Evolutionary conservation across 192 early-diverging fungal species (phyloP), one percentile per base, ranked within the genome.

Genomic region (Tieghemiomyces parasiticus): DNA sequence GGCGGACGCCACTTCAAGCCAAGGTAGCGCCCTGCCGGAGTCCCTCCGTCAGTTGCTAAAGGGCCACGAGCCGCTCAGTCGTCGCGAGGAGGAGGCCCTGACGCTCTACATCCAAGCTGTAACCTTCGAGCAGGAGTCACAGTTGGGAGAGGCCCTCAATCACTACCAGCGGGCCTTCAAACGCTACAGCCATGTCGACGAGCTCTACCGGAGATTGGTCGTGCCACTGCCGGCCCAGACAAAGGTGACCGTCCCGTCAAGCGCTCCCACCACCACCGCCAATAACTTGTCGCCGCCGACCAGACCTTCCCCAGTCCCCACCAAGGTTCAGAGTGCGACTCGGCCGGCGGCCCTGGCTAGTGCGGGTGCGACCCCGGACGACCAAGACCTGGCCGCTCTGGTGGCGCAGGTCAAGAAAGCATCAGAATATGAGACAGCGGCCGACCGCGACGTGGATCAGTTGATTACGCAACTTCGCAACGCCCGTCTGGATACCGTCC

Each of bases 111-210:
- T 34, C n/a, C 33, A 35, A 20, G 55, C 55, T 34, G 14, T 58
- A 20, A 26, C 34, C 10, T 58, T 31, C 33, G 55, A 58, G 35
- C 55, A 58, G 33, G 55, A 58, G n/a, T 30, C 33, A 3, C 26
- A 58, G 4, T 25, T 58, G 26, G 33, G 32, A 3, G 55, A 58
- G 19, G 55, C 55, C 16, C 33, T 58, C 10, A 12, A 9, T 3
- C n/a, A 22, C 6, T 58, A 58, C 35, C 55, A 58, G 6, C 55
- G 32, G 33, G 55, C 55, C 2, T 58, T 58, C 26, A 34, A 38
- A n/a, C 55, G 16, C n/a, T 28, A 35, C n/a, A 38, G 55, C 33
- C 30, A 31, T 20, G 33, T 58, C 13, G 55, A 58, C 35, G 35
- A 58, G 34, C 16, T 58, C 4, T 58, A 58, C 55, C 55, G 55